These are phyloP conservation scores for Yamadazyma aaseri DNA, from an alignment of 1,139 yeast genomes.

Conservation along the genomic window DNA sequence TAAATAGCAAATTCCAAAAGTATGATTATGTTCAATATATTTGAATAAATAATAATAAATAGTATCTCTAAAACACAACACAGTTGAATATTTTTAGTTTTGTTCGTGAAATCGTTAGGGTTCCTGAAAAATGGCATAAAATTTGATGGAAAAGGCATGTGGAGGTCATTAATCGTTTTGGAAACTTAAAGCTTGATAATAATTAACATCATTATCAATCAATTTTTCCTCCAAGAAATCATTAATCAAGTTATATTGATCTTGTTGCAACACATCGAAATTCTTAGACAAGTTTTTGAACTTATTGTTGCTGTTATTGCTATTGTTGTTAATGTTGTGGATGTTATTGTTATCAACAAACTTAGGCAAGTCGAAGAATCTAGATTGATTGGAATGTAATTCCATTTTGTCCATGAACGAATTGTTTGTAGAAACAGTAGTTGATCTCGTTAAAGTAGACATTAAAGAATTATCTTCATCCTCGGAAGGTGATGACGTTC, in stretches of 20 bases:
- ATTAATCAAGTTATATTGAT: conserved; percentile 41
- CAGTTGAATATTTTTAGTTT: no score
- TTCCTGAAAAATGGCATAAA: no score
- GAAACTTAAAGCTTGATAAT: conserved; percentile 23
- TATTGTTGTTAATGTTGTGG: no score
- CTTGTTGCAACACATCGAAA: conserved; percentile 30
- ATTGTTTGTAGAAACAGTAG: conserved; percentile 39
- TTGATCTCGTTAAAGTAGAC: conserved; percentile 43
- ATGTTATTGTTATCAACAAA: conserved; percentile 12
- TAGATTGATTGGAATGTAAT: conserved; percentile 5
- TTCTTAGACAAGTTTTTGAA: conserved; percentile 12
- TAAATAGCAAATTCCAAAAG: no score
- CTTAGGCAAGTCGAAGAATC: conserved; percentile 30
- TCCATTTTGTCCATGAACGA: conserved; percentile 19
- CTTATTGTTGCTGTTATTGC: no score
- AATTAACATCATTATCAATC: conserved; percentile 34
- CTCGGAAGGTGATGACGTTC: conserved; percentile 42
- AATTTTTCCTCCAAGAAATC: conserved; percentile 44
- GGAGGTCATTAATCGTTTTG: conserved; percentile 7
- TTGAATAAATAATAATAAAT: no score
- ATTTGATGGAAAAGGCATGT: no score
- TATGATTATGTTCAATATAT: no score
- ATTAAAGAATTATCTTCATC: conserved; percentile 35
- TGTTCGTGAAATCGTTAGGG: no score
- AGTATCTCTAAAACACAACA: no score